phyloP scores from a whole-genome alignment of 176 grass and related monocot species.

The Oryza coarctata region DNA sequence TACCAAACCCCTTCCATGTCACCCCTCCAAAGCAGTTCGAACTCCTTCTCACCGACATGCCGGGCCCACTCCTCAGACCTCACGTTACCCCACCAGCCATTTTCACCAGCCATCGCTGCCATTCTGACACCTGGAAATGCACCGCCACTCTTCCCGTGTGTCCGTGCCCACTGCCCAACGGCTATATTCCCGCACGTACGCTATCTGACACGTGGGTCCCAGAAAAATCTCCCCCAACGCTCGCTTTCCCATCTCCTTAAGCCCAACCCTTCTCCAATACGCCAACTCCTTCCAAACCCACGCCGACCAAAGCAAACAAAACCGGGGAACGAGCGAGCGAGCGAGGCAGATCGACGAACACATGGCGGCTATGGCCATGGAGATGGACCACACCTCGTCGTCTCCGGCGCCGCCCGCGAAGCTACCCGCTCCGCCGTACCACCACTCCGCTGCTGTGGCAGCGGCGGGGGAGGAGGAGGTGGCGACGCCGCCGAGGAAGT shows the following conservation, averaged over 20 bases:
- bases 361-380: constrained; percentile 23
- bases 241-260: background rate
- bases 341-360: constrained; percentile 21
- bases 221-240: background rate
- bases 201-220: constrained; percentile 8
- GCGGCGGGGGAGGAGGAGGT: background rate
- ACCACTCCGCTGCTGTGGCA: background rate
- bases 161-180: background rate
- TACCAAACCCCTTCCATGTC: background rate
- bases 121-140: background rate
- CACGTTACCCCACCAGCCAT: background rate
- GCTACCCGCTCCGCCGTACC: constrained; percentile 42
- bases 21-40: constrained; percentile 4
- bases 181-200: constrained; percentile 6
- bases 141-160: background rate
- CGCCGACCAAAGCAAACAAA: background rate
- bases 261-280: background rate
- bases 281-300: background rate
- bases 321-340: no score
- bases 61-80: background rate
- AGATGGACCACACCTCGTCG: no score
- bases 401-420: background rate
- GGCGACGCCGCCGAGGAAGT: constrained; percentile 43
- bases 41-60: background rate
- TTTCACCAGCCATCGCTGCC: background rate